phyloP scores from a whole-genome alignment of 176 grass and related monocot species.

The Miscanthus lutarioriparius region DNA sequence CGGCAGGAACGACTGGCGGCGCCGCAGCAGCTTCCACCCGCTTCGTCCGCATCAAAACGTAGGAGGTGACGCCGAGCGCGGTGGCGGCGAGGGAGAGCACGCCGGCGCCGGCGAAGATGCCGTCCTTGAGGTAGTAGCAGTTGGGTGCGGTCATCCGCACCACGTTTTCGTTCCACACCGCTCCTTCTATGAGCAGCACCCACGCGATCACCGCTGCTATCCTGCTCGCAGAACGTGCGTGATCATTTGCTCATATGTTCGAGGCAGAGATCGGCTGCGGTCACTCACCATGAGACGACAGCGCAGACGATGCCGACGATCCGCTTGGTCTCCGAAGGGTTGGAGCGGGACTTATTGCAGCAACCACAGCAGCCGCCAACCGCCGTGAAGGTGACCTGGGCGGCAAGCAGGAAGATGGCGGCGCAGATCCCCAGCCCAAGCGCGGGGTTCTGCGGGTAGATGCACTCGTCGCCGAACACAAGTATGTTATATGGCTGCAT shows the following conservation, averaged over 20 bases:
- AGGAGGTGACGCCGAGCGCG: constrained; percentile 40
- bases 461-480: not conserved
- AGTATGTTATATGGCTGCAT: constrained; percentile 9
- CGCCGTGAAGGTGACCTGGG: constrained; percentile 18
- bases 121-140: constrained; percentile 32
- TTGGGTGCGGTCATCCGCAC: not conserved
- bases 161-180: constrained; percentile 30
- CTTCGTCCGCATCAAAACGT: not conserved
- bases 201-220: constrained; percentile 14
- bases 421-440: constrained; percentile 27
- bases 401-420: constrained; percentile 30
- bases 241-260: not conserved
- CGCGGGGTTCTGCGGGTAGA: constrained; percentile 8
- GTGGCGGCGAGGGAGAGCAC: constrained; percentile 42
- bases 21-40: not conserved
- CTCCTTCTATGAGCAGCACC: constrained; percentile 23
- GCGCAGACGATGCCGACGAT: constrained; percentile 5
- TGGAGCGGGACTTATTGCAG: constrained; percentile 37
- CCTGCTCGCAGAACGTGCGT: not conserved
- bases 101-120: constrained; percentile 29
- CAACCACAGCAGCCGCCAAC: constrained; percentile 42
- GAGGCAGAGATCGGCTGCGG: too few relatives aligned
- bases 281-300: constrained; percentile 28
- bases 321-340: constrained; percentile 18
- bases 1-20: not conserved